Evolutionary conservation across 2,329 filamentous ascomycete genomes (phyloP).

Genomic region (Davidsoniella eucalypti): DNA sequence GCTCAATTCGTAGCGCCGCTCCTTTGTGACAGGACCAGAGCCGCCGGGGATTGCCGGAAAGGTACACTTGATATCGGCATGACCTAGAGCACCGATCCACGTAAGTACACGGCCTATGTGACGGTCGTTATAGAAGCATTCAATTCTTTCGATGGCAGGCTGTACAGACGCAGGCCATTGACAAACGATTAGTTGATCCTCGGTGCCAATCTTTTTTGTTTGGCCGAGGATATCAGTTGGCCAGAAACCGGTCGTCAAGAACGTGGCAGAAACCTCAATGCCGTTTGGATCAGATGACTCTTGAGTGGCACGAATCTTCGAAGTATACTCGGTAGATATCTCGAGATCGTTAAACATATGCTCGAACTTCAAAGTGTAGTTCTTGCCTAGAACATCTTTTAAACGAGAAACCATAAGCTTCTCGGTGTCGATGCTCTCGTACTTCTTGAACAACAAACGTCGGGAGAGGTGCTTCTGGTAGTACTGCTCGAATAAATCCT

Average conservation of each 20-base stretch:
- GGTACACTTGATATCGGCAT: slow-evolving; percentile 67
- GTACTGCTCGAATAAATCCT: slow-evolving; percentile 90
- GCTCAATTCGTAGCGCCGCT: slow-evolving; percentile 73
- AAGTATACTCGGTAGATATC: slow-evolving; percentile 53
- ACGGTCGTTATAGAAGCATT: slow-evolving; percentile 72
- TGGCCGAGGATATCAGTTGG: slow-evolving; percentile 73
- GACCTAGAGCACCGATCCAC: slow-evolving; percentile 59
- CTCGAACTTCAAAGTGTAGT: slow-evolving; percentile 84
- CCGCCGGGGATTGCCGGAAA: slow-evolving; percentile 61
- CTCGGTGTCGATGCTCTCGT: slow-evolving; percentile 80
- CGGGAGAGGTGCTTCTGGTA: slow-evolving; percentile 95
- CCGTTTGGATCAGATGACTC: slow-evolving; percentile 18
- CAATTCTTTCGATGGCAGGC: slow-evolving; percentile 33
- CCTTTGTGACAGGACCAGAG: slow-evolving; percentile 40
- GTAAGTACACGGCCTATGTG: slow-evolving; percentile 78
- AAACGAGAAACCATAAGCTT: slow-evolving; percentile 92
- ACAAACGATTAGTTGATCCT: slow-evolving; percentile 27
- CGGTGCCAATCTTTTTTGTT: slow-evolving; percentile 20
- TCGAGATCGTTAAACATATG: slow-evolving; percentile 96
- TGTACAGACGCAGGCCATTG: slow-evolving; percentile 9
- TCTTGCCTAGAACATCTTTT: slow-evolving; percentile 90
- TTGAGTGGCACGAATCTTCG: slow-evolving; percentile 23
- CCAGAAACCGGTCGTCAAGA: slow-evolving; percentile 91
- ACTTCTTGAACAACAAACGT: slow-evolving; percentile 73
- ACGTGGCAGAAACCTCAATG: slow-evolving; percentile 66